Percentiles rank a stretch among this genome's conserved stretches.
These are phyloP conservation scores for Hyparrhenia diplandra DNA, from an alignment of 176 grass and related monocot genomes.

Conservation along the genomic window DNA sequence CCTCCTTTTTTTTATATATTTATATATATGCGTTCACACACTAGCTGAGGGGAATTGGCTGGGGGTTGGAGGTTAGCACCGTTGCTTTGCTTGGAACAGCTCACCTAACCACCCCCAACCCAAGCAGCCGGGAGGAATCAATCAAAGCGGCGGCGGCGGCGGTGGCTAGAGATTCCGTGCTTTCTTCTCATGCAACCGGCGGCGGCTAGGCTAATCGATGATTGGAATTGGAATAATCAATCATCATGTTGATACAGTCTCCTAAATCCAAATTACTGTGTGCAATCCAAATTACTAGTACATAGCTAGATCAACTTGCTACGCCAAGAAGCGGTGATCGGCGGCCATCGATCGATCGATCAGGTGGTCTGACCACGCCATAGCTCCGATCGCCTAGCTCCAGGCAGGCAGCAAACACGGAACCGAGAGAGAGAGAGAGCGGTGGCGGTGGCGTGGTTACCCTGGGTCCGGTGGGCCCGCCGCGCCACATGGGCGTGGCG, in stretches of 20 bases:
- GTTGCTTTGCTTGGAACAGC: constrained; percentile 35
- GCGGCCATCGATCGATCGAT: neutral
- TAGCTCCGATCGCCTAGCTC: no score
- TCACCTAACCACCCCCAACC: constrained; percentile 38
- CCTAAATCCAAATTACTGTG: no score
- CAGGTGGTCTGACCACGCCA: neutral
- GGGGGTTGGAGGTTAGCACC: constrained; percentile 28
- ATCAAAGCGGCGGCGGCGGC: constrained; percentile 27
- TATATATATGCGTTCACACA: no score
- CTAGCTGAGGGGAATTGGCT: neutral
- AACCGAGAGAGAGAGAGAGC: neutral
- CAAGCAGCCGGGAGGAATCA: neutral
- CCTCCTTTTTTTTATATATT: no score
- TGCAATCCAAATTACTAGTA: no score
- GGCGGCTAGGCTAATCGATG: constrained; percentile 11
- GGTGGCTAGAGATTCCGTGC: constrained; percentile 11
- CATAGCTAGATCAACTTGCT: no score
- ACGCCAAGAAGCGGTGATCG: neutral
- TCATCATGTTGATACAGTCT: no score
- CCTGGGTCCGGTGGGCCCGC: constrained; percentile 78
- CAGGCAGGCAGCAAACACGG: neutral
- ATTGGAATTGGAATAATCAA: no score
- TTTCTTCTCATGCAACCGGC: neutral
- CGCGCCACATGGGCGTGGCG: constrained; percentile 76
- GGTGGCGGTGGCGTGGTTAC: neutral